Evolutionary conservation across 2,329 filamentous ascomycete species (phyloP), one percentile per base, ranked within the genome.

Genomic region (Trichoderma asperellum): DNA sequence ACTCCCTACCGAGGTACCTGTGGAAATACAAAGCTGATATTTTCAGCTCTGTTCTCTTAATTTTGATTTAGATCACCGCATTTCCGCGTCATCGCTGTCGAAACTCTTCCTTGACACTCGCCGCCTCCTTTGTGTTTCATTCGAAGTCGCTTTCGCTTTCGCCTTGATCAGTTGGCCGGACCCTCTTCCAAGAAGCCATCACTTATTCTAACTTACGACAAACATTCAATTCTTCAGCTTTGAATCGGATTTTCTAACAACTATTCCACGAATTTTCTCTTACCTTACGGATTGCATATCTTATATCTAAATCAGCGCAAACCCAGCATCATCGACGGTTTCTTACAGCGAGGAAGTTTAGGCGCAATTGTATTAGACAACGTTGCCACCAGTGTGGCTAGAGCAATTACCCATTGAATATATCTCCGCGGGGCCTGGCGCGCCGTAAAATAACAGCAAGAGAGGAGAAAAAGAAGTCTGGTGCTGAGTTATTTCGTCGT

Each of bases 81-180:
- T 67, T 52, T 52, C 16, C 40, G 58, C 43, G 27, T 32, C 32
- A 52, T 52, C 16, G 55, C 27, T 29, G 40, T 29, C 40, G 55
- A 52, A 21, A 67, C 64, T 24, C 40, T 37, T 67, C 24, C 27
- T 35, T 37, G 47, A 16, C 29, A 21, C 58, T 40, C 37, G 40
- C 32, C 55, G 14, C 55, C 64, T 67, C 62, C 52, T 63, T 40
- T 59, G 32, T 67, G 37, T 67, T 49, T 58, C 27, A 49, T 67
- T 58, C 12, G 55, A 29, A 21, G 27, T 64, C 32, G 32, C 37
- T 35, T 52, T 67, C 55, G 29, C 16, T 29, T 67, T 52, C 32
- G 40, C 43, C 55, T 59, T 21, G 40, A 67, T 49, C 40, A 32
- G 34, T 43, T 37, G 37, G 56, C 40, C 62, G 27, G 43, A 27